Evolutionary conservation across 1,284 basidiomycete species (phyloP).

Genomic region (Rhizopogon parksii): DNA sequence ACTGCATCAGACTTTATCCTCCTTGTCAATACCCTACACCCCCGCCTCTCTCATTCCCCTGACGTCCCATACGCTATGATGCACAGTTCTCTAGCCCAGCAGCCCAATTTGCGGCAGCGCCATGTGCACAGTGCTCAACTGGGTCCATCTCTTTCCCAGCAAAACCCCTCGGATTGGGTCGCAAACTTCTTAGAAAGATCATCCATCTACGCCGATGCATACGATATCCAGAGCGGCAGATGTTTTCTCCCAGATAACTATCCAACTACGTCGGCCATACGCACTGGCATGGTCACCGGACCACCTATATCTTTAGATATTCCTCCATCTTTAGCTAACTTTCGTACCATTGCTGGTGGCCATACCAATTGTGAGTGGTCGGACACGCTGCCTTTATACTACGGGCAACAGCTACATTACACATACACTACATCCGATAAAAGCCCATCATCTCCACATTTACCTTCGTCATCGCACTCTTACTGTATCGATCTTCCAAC

Average conservation of each 20-base stretch:
- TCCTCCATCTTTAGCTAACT: slow-evolving; percentile 16
- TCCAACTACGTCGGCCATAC: slow-evolving; percentile 9
- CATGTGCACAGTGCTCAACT: slow-evolving; percentile 7
- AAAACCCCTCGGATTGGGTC: slow-evolving; percentile 18
- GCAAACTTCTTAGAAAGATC: slow-evolving; percentile 23
- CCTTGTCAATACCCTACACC: slow-evolving; percentile 3
- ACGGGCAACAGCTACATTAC: slow-evolving; percentile 17
- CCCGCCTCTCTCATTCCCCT: background rate
- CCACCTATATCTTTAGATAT: slow-evolving; percentile 13
- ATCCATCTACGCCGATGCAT: slow-evolving; percentile 15
- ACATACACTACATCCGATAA: slow-evolving; percentile 17
- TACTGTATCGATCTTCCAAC: slow-evolving; percentile 7
- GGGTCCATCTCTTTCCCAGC: slow-evolving; percentile 12
- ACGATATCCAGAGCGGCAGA: slow-evolving; percentile 7
- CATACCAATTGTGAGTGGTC: slow-evolving; percentile 22
- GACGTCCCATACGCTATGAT: slow-evolving; percentile 5
- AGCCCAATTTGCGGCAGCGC: slow-evolving; percentile 12
- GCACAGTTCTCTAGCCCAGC: slow-evolving; percentile 10
- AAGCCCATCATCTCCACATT: background rate
- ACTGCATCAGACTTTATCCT: slow-evolving; percentile 3
- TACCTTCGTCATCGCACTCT: slow-evolving; percentile 5
- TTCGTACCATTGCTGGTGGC: slow-evolving; percentile 18
- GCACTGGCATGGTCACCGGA: slow-evolving; percentile 5
- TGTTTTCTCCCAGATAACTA: slow-evolving; percentile 8
- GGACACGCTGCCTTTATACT: slow-evolving; percentile 16